Conservation (phyloP, 1,284 basidiomycete genomes). For the Amylostereum chailletii region DNA sequence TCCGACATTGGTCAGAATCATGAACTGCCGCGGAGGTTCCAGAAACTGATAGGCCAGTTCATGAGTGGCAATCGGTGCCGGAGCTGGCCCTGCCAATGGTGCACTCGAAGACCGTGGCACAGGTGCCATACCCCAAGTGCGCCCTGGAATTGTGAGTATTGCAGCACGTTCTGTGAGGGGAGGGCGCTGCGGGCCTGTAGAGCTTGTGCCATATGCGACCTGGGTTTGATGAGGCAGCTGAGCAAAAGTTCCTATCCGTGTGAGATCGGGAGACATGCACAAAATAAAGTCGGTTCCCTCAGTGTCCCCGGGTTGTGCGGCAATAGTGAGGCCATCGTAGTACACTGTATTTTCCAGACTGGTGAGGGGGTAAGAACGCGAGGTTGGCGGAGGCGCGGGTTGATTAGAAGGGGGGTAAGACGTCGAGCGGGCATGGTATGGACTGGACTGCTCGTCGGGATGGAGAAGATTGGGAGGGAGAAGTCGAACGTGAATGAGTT, state of each 20-base stretch:
- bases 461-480: constrained; percentile 71
- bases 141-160: constrained; percentile 67
- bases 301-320: constrained; percentile 61
- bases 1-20: constrained; percentile 82
- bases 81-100: constrained; percentile 14
- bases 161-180: constrained; percentile 71
- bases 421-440: constrained; percentile 30
- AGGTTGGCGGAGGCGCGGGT: constrained; percentile 26
- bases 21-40: constrained; percentile 67
- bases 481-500: constrained; percentile 70
- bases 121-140: constrained; percentile 75
- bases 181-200: constrained; percentile 40
- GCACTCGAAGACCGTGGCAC: constrained; percentile 31
- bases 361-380: constrained; percentile 48
- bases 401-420: constrained; percentile 39
- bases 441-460: constrained; percentile 57
- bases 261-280: constrained; percentile 71
- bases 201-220: constrained; percentile 27
- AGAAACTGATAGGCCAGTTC: constrained; percentile 78
- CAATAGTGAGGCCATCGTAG: constrained; percentile 53
- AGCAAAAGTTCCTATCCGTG: constrained; percentile 55
- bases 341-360: constrained; percentile 53
- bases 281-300: constrained; percentile 72
- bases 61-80: constrained; percentile 48
- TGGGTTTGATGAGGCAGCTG: constrained; percentile 38